Percentiles rank a stretch among this genome's conserved stretches.
Conservation (phyloP, 345 rosid species). For the Ceriops tagal region DNA sequence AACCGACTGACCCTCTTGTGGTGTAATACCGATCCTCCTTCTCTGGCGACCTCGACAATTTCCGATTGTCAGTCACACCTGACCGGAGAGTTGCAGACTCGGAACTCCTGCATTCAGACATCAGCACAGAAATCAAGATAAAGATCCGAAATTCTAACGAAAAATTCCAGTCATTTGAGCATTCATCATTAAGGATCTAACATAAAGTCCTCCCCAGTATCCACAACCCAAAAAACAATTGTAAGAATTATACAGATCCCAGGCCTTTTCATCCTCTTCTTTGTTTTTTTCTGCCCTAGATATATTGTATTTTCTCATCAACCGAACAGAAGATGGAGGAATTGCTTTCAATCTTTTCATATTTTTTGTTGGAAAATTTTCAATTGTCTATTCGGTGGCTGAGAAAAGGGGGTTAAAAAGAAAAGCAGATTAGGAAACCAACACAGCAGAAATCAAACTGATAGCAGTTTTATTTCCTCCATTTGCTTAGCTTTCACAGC, state of each 20-base stretch:
- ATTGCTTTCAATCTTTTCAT: conserved; percentile 5
- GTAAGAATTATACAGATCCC: no score
- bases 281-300: no score
- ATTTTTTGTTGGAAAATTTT: conserved; percentile 5
- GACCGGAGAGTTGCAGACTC: conserved; percentile 44
- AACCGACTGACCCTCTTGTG: conserved; percentile 49
- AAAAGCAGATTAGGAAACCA: not conserved
- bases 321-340: conserved; percentile 24
- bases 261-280: no score
- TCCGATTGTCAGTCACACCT: conserved; percentile 29
- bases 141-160: not conserved
- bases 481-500: not conserved
- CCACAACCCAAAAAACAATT: no score
- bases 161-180: not conserved
- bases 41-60: conserved; percentile 46
- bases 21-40: conserved; percentile 62
- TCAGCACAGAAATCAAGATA: not conserved
- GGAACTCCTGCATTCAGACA: conserved; percentile 44
- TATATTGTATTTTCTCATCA: conserved; percentile 14
- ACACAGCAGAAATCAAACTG: not conserved
- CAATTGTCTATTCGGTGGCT: conserved; percentile 14
- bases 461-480: not conserved
- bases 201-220: not conserved
- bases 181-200: conserved; percentile 8
- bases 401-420: not conserved